phyloP scores from a whole-genome alignment of 2,329 filamentous ascomycete species.

The Cladosporium sp. region DNA sequence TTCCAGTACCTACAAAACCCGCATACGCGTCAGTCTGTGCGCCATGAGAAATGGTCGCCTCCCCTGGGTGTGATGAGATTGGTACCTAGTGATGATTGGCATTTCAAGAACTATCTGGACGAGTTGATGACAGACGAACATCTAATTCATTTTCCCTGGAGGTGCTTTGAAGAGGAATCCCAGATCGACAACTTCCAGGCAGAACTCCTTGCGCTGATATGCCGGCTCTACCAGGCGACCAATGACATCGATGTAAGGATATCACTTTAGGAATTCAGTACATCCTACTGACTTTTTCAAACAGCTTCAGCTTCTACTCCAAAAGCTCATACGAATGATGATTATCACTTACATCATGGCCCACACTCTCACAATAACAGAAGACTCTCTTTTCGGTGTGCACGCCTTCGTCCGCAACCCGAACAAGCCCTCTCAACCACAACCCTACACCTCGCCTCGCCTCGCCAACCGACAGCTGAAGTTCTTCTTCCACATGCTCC shows the following conservation, averaged over 20 bases:
- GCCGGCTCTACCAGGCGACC: constrained; percentile 24
- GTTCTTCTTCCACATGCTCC: constrained; percentile 42
- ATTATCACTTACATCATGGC: constrained; percentile 46
- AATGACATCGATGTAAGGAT: constrained; percentile 33
- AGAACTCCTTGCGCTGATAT: constrained; percentile 37
- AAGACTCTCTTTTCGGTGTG: constrained; percentile 32
- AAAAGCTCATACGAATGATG: constrained; percentile 40
- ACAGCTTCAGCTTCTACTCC: constrained; percentile 34
- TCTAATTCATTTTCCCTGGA: constrained; percentile 36
- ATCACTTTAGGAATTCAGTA: too few species aligned
- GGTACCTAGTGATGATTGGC: constrained; percentile 38
- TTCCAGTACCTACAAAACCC: constrained; percentile 38
- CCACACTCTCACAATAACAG: constrained; percentile 40
- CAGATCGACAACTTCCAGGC: constrained; percentile 36
- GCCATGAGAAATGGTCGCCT: constrained; percentile 36
- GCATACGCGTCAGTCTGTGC: constrained; percentile 21
- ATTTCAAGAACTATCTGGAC: constrained; percentile 41
- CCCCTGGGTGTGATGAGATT: constrained; percentile 42
- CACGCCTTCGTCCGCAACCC: constrained; percentile 36
- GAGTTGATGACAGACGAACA: constrained; percentile 35
- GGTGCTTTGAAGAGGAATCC: constrained; percentile 41
- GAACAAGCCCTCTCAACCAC: constrained; percentile 18
- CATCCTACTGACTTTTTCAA: not conserved
- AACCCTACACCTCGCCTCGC: constrained; percentile 31
- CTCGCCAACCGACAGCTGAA: constrained; percentile 46